A percentile compares a stretch with the other conserved stretches of the same genome.
Conservation (phyloP, 306 rosid genomes). For the Medicago ruthenica region DNA sequence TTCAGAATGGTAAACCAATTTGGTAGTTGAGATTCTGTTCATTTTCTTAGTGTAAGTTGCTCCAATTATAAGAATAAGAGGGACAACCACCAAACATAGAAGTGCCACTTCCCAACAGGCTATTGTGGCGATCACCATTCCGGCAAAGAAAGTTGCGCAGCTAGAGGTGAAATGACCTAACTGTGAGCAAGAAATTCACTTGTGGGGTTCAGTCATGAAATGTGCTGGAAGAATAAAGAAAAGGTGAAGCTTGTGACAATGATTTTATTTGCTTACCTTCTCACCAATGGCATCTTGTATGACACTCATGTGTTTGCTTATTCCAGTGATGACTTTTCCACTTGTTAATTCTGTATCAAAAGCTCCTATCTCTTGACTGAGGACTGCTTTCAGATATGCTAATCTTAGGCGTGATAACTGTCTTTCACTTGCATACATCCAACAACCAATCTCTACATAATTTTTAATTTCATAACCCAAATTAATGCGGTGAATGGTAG, state of each 20-base stretch:
- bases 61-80: slow-evolving; percentile 75
- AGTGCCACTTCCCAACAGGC: slow-evolving; percentile 81
- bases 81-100: slow-evolving; percentile 71
- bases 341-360: slow-evolving; percentile 82
- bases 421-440: slow-evolving; percentile 93
- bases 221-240: neutral
- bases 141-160: slow-evolving; percentile 72
- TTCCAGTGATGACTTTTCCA: slow-evolving; percentile 74
- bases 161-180: slow-evolving; percentile 76
- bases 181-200: slow-evolving; percentile 47
- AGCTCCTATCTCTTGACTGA: slow-evolving; percentile 83
- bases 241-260: slow-evolving; percentile 17
- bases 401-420: slow-evolving; percentile 67
- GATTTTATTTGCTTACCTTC: slow-evolving; percentile 55
- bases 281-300: slow-evolving; percentile 90
- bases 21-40: slow-evolving; percentile 64
- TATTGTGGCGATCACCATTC: slow-evolving; percentile 72
- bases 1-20: slow-evolving; percentile 69
- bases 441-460: slow-evolving; percentile 74
- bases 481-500: neutral
- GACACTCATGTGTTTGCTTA: slow-evolving; percentile 72
- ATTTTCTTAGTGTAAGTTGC: slow-evolving; percentile 82
- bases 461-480: neutral
- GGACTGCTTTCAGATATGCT: slow-evolving; percentile 73
- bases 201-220: slow-evolving; percentile 3